Base-by-base conservation (phyloP, 805 yeast species). In the Lipomyces starkeyi region DNA sequence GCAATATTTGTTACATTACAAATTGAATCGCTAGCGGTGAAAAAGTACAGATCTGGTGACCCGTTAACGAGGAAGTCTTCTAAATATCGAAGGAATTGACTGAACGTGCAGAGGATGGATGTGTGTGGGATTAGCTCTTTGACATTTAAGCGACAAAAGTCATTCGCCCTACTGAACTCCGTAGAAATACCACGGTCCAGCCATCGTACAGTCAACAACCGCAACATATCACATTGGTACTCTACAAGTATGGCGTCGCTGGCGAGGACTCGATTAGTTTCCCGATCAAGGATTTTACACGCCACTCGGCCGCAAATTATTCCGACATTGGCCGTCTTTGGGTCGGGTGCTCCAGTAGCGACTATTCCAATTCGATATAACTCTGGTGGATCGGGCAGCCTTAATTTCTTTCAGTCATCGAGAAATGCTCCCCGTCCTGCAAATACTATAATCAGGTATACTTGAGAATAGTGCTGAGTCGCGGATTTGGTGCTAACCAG, bases 381-480 rank as follows among this genome's bases (percentile, higher is more conserved):
- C 49, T 43, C 49, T 7, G 49, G 49, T 43, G 49, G 49, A 43
- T 43, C 49, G 49, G 49, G 49, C 20, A 57, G 64, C 25, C 40
- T 66, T 25, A 66, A 63, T 37, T 66, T 35, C 53, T 66, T 66
- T 32, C 60, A 61, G 29, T 54, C 64, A 25, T 8, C 54, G 34
- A 32, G 55, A 53, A 25, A 54, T 67, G 22, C 67, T n/a, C 49
- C 49, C 49, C 49, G 49, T 17, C 49, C 73, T 6, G 32, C 70
- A 25, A 70, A 70, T 59, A 70, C 73, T 3, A 47, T 70, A 2
- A 58, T 70, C 27, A 49, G 60, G 71, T 67, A 17, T 5, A 69
- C 29, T 25, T 47, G 17, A 22, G 9, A 14, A 37, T 49, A 14
- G 29, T 8, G 49, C 29, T 32, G 32, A 14, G 22, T 53, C 11